These are phyloP conservation scores for Aureobasidium namibiae DNA, from an alignment of 2,329 filamentous ascomycete genomes.

Conservation along the genomic window DNA sequence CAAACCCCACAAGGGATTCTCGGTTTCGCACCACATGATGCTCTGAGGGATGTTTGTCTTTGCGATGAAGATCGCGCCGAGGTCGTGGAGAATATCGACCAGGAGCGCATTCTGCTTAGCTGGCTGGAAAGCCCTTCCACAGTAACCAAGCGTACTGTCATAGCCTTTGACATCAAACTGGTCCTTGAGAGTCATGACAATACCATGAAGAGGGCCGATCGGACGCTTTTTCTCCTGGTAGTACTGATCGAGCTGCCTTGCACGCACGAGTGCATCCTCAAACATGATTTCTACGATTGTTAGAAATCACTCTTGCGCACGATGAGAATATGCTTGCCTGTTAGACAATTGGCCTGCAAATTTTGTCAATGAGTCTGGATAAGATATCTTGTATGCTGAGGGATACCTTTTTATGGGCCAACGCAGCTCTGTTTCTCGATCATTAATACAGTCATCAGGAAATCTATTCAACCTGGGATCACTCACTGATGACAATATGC, in stretches of 20 bases:
- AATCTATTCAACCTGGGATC: no score
- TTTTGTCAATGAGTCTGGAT: no score
- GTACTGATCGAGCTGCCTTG: background rate
- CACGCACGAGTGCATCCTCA: background rate
- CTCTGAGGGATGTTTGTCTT: slow-evolving; percentile 41
- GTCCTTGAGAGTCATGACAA: slow-evolving; percentile 39
- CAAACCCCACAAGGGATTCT: background rate
- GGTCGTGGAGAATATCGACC: slow-evolving; percentile 38
- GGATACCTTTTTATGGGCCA: background rate
- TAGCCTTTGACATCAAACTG: slow-evolving; percentile 47
- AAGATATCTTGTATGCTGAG: background rate
- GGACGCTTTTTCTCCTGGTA: slow-evolving; percentile 33
- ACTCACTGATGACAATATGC: no score
- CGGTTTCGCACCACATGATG: slow-evolving; percentile 20
- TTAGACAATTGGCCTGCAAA: background rate
- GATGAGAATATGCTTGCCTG: background rate
- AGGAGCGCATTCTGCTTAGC: slow-evolving; percentile 42
- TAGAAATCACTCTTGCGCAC: no score
- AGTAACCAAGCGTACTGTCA: slow-evolving; percentile 47
- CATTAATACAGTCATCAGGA: no score
- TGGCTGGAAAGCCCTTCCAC: slow-evolving; percentile 37
- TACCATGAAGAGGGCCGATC: slow-evolving; percentile 26
- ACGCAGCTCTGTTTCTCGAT: no score
- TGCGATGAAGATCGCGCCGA: slow-evolving; percentile 46
- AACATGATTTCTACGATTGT: background rate